Conservation (phyloP, 106 monocot genomes). For the Allium sativum region DNA sequence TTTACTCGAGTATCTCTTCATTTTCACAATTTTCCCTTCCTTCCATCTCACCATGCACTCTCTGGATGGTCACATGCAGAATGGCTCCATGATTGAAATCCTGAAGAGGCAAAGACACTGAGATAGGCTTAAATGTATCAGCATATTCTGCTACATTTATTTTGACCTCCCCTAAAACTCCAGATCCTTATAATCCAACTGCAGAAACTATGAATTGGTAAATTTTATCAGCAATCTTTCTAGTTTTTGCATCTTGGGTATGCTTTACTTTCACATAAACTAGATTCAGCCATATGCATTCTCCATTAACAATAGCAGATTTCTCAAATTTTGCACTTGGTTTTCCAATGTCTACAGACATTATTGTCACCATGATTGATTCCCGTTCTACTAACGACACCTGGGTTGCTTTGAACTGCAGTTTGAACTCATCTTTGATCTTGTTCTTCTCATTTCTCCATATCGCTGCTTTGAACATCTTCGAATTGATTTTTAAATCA, state of each 20-base stretch:
- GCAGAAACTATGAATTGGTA: constrained; percentile 71
- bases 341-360: constrained; percentile 61
- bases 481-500: background rate
- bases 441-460: constrained; percentile 89
- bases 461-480: constrained; percentile 76
- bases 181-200: constrained; percentile 40
- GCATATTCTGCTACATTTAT: constrained; percentile 64
- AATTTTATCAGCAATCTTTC: constrained; percentile 59
- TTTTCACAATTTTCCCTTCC: constrained; percentile 41
- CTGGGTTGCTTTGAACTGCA: constrained; percentile 74
- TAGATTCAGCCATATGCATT: constrained; percentile 55
- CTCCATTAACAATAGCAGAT: constrained; percentile 40
- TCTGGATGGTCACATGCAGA: constrained; percentile 81
- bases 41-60: constrained; percentile 49
- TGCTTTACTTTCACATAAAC: constrained; percentile 59
- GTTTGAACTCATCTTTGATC: constrained; percentile 79
- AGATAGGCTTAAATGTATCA: constrained; percentile 51
- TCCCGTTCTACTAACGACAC: constrained; percentile 62
- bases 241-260: constrained; percentile 44
- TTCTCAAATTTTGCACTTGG: constrained; percentile 65
- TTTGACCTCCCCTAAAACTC: constrained; percentile 57
- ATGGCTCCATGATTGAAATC: constrained; percentile 40
- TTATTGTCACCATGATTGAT: constrained; percentile 39
- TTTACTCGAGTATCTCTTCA: constrained; percentile 32
- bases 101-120: constrained; percentile 64